These are phyloP conservation scores for Cronartium ribicola DNA, from an alignment of 1,284 basidiomycete genomes.

Conservation along the genomic window DNA sequence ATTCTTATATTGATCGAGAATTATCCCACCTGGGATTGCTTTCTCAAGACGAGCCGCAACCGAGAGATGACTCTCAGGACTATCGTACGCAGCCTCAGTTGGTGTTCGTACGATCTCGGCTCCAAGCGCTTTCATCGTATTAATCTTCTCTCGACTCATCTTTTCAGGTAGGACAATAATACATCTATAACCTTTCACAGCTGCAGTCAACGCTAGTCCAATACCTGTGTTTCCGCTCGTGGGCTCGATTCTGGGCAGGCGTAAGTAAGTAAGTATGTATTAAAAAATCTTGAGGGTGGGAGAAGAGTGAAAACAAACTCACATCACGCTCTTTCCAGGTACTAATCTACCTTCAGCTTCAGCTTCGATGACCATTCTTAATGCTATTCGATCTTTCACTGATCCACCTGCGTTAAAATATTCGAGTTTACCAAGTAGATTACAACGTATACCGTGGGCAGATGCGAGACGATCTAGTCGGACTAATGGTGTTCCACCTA, in stretches of 20 bases:
- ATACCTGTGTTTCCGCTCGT: conserved; percentile 90
- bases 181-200: conserved; percentile 56
- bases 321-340: conserved; percentile 79
- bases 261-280: not conserved
- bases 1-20: conserved; percentile 79
- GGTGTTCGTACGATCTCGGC: conserved; percentile 92
- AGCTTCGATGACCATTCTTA: conserved; percentile 87
- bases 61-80: conserved; percentile 85
- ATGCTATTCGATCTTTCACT: conserved; percentile 76
- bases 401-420: conserved; percentile 87
- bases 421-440: conserved; percentile 90
- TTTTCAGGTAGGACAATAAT: conserved; percentile 92
- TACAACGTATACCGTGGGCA: conserved; percentile 76
- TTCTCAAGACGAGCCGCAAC: conserved; percentile 70
- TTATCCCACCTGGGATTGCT: conserved; percentile 77
- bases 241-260: conserved; percentile 42
- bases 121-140: conserved; percentile 80
- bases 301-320: conserved; percentile 7
- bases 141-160: conserved; percentile 96
- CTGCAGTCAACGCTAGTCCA: conserved; percentile 48
- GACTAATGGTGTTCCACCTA: conserved; percentile 87
- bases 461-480: conserved; percentile 74
- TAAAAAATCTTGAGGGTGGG: not conserved
- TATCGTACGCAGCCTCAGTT: conserved; percentile 78
- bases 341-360: conserved; percentile 79